Conservation (phyloP, 148 eudicot genomes). For the Silene latifolia region DNA sequence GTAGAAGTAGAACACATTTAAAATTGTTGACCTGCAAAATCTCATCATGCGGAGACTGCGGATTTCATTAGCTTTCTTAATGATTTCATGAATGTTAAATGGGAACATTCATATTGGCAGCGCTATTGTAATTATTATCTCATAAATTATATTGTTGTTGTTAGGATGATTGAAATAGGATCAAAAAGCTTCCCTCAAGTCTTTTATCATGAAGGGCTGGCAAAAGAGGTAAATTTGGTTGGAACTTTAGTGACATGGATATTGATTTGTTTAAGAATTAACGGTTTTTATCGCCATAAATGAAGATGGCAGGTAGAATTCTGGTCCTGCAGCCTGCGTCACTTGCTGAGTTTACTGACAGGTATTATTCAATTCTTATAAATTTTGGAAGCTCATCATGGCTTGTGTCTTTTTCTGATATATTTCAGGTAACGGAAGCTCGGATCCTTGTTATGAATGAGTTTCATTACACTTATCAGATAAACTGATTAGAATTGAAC, state of each 20-base stretch:
- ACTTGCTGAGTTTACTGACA: conserved; percentile 67
- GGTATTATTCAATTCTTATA: conserved; percentile 33
- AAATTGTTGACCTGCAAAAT: not conserved
- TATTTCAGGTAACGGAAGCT: not conserved
- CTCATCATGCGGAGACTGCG: not conserved
- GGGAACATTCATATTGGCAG: not conserved
- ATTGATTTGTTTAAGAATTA: not conserved
- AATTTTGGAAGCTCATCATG: not conserved
- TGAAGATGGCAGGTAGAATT: conserved; percentile 86
- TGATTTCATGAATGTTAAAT: not conserved
- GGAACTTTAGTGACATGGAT: not conserved
- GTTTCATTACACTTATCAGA: not conserved
- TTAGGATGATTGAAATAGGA: conserved; percentile 84
- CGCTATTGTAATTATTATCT: not conserved
- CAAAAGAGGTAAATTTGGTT: conserved; percentile 51
- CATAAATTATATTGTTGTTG: not conserved
- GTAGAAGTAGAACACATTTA: not conserved
- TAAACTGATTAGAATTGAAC: not conserved
- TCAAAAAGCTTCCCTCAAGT: conserved; percentile 78
- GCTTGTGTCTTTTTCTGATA: conserved; percentile 1
- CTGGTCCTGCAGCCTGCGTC: conserved; percentile 74
- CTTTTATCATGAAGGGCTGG: conserved; percentile 66
- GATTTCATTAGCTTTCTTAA: not conserved
- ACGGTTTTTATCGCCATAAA: conserved; percentile 6
- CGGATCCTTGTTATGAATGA: not conserved